Conservation (phyloP, 768 basidiomycete genomes). For the Trametes villosa region DNA sequence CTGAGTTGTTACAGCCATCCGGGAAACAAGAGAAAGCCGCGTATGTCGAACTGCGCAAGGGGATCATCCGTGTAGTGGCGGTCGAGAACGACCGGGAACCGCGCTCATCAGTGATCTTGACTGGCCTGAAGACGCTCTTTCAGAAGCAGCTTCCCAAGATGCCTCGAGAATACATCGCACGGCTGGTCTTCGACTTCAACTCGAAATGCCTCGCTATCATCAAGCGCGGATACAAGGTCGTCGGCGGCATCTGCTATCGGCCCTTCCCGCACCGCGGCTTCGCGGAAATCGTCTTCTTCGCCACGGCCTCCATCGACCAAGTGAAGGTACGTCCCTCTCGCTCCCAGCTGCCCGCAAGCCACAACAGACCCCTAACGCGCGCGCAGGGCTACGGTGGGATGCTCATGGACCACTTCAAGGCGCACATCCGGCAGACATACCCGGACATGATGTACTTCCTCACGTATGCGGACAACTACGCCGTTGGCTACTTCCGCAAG, state of each 20-base stretch:
- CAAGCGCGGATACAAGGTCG: slow-evolving; percentile 93
- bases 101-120: slow-evolving; percentile 82
- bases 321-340: slow-evolving; percentile 73
- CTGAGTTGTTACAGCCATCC: slow-evolving; percentile 47
- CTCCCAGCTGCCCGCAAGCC: neutral
- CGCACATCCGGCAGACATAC: slow-evolving; percentile 82
- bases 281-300: slow-evolving; percentile 98
- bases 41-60: slow-evolving; percentile 75
- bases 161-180: slow-evolving; percentile 97
- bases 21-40: slow-evolving; percentile 77
- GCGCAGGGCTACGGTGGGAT: slow-evolving; percentile 93
- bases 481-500: slow-evolving; percentile 98
- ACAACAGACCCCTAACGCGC: neutral
- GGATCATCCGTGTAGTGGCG: slow-evolving; percentile 81
- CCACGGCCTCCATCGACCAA: slow-evolving; percentile 94
- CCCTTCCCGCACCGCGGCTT: slow-evolving; percentile 95
- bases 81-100: slow-evolving; percentile 83
- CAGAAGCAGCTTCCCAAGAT: slow-evolving; percentile 98
- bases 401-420: slow-evolving; percentile 98
- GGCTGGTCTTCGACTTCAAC: slow-evolving; percentile 90
- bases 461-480: slow-evolving; percentile 98
- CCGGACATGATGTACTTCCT: slow-evolving; percentile 93
- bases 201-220: slow-evolving; percentile 95
- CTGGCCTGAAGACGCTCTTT: slow-evolving; percentile 95
- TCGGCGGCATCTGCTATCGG: slow-evolving; percentile 96